Evolutionary conservation across 495 filamentous ascomycete genomes (phyloP), one percentile per base, ranked within the genome.

Genomic region (Podospora sp.): DNA sequence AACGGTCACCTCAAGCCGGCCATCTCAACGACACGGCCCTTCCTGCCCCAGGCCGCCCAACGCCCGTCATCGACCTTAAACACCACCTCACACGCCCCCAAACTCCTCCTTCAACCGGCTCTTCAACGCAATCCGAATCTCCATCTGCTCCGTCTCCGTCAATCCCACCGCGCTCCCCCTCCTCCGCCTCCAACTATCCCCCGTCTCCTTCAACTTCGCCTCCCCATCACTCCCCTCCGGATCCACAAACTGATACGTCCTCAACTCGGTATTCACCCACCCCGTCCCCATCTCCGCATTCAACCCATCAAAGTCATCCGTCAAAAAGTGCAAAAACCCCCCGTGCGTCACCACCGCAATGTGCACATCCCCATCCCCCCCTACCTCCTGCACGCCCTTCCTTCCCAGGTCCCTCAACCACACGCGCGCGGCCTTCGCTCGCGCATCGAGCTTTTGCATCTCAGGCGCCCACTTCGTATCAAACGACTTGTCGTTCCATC

Each of bases 231-330:
- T 85, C 49, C 84, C 81, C 25, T 82, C 75, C 22, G 78, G 78
- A 25, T 88, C 83, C 5, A 77, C 79, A 79, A 96, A 96, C 33
- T 77, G 77, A 76, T 90, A 97, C 8, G 86, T 88, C 59, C 94
- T 88, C 73, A 84, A 91, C 78, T 97, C 93, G 12, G 89, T 90
- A 77, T 97, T 97, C 11, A 70, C 69, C 94, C 94, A 97, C 20
- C 91, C 92, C 0, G 93, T 96, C 29, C 92, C 89, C 63, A 78
- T 75, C 63, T 84, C 83, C 29, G 80, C 72, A 52, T 82, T 82
- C 69, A 84, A 80, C 14, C 88, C 91, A 55, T 86, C 82, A 88
- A 90, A 97, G 68, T 97, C 93, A 67, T 93, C 85, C 4, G 92
- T 96, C 60, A 98, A 81, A 69, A 91, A 96, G 74, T 84, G 82